These are phyloP conservation scores for Kodamaea kakaduensis DNA, from an alignment of 805 yeast genomes.

Conservation along the genomic window DNA sequence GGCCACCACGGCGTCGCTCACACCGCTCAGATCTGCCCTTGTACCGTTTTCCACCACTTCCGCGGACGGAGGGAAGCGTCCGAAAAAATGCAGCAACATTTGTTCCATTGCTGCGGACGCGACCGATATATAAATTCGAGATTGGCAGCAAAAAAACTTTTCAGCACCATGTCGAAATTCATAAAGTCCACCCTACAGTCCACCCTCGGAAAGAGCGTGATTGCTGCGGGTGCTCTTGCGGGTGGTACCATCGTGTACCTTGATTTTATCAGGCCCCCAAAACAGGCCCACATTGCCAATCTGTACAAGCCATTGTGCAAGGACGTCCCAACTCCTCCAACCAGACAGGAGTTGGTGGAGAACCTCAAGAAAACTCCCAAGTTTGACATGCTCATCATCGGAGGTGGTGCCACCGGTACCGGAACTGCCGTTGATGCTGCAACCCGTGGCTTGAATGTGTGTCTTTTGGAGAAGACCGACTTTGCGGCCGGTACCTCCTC, in stretches of 20 bases:
- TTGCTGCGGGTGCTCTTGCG: conserved; percentile 29
- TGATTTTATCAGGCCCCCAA: conserved; percentile 37
- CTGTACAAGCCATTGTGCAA: conserved; percentile 45
- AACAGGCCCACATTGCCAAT: conserved; percentile 20
- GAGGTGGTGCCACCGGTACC: conserved; percentile 96
- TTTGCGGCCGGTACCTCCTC: conserved; percentile 92
- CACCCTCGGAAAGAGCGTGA: conserved; percentile 24
- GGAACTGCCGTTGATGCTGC: conserved; percentile 92
- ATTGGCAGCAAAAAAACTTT: background rate
- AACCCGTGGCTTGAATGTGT: conserved; percentile 85
- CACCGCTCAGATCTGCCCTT: too few species aligned
- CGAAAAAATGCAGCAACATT: conserved; percentile 3
- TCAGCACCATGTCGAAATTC: conserved; percentile 7
- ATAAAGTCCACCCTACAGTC: conserved; percentile 7
- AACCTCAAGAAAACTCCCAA: conserved; percentile 43
- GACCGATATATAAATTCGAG: background rate
- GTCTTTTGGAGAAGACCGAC: conserved; percentile 81
- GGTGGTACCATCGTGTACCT: conserved; percentile 38
- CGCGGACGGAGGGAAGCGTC: background rate
- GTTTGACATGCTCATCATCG: conserved; percentile 80
- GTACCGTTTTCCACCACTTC: too few species aligned
- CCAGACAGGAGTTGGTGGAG: conserved; percentile 50
- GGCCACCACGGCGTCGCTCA: too few species aligned
- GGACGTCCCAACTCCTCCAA: conserved; percentile 47
- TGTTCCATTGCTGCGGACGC: conserved; percentile 4